Conservation (phyloP, 1,284 basidiomycete species). For the Lignosus rhinocerotis region DNA sequence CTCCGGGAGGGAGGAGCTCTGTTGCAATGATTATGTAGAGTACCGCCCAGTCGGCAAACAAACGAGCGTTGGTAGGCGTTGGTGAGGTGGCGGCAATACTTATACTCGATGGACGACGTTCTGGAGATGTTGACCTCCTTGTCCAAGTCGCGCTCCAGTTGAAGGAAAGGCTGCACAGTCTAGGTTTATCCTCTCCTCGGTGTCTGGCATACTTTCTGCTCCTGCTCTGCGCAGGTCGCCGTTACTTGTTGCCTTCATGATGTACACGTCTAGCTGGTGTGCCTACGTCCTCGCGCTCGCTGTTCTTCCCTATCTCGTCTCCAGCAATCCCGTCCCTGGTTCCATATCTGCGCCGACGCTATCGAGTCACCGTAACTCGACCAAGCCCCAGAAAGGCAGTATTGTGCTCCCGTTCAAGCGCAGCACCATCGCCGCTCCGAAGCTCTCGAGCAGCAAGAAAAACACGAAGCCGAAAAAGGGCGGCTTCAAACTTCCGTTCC, state of each 20-base stretch:
- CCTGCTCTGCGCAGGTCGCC: slow-evolving; percentile 25
- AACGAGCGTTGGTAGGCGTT: not conserved
- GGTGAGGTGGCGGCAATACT: not conserved
- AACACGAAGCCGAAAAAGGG: not conserved
- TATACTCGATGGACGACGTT: slow-evolving; percentile 11
- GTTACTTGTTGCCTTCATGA: slow-evolving; percentile 24
- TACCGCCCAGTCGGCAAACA: not conserved
- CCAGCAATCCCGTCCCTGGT: slow-evolving; percentile 15
- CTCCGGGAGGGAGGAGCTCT: too few relatives aligned
- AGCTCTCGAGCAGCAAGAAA: not conserved
- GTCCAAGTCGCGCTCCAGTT: slow-evolving; percentile 15
- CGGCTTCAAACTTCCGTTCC: not conserved
- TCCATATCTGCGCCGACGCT: slow-evolving; percentile 8
- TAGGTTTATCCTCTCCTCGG: slow-evolving; percentile 17
- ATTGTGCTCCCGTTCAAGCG: slow-evolving; percentile 18
- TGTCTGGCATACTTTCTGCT: slow-evolving; percentile 20
- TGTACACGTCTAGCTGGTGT: slow-evolving; percentile 27
- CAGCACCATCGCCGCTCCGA: slow-evolving; percentile 6
- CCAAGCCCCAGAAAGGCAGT: slow-evolving; percentile 13
- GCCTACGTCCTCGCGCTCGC: slow-evolving; percentile 15
- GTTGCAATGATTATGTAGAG: not conserved
- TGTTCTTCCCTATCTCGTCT: slow-evolving; percentile 11
- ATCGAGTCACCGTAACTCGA: slow-evolving; percentile 7
- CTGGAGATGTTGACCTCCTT: slow-evolving; percentile 11
- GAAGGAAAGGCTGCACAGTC: slow-evolving; percentile 21